phyloP scores from a whole-genome alignment of 257 asterid species.

The Solanum pinnatisectum region DNA sequence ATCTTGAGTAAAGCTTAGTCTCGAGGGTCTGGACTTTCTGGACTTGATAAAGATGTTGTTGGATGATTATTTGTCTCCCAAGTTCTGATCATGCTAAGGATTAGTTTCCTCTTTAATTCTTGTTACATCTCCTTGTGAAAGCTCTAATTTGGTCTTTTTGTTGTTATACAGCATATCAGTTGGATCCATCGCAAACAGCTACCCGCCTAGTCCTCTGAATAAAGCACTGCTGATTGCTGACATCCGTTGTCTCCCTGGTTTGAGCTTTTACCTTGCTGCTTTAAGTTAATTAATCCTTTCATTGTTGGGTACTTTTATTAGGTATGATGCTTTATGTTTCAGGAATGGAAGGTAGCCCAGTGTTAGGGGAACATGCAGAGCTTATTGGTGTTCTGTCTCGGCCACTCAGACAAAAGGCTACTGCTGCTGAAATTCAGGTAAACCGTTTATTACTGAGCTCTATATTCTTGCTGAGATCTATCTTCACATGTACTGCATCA shows the following conservation, averaged over 20 bases:
- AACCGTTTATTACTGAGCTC: neutral
- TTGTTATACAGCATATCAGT: conserved; percentile 62
- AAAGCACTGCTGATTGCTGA: conserved; percentile 87
- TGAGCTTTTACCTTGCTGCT: conserved; percentile 21
- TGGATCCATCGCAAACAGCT: conserved; percentile 84
- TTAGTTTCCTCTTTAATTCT: neutral
- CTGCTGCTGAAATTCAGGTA: conserved; percentile 97
- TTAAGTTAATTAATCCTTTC: neutral
- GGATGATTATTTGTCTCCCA: neutral
- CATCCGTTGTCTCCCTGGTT: conserved; percentile 97
- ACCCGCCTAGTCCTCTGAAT: conserved; percentile 51
- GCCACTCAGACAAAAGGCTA: conserved; percentile 73
- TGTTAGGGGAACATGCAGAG: conserved; percentile 61
- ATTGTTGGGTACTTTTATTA: conserved; percentile 12
- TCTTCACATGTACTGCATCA: neutral
- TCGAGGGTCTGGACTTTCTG: neutral
- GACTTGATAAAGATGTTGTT: neutral
- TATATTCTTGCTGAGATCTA: neutral
- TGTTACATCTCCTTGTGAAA: neutral
- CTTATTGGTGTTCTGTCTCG: conserved; percentile 75
- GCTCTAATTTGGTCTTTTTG: neutral
- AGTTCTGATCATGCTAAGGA: neutral
- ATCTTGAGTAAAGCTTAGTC: neutral
- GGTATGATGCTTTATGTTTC: conserved; percentile 22
- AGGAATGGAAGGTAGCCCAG: conserved; percentile 99